Base-by-base conservation (phyloP, 225 moss, liverwort and hornwort species). In the Physcomitrellopsis africana region DNA sequence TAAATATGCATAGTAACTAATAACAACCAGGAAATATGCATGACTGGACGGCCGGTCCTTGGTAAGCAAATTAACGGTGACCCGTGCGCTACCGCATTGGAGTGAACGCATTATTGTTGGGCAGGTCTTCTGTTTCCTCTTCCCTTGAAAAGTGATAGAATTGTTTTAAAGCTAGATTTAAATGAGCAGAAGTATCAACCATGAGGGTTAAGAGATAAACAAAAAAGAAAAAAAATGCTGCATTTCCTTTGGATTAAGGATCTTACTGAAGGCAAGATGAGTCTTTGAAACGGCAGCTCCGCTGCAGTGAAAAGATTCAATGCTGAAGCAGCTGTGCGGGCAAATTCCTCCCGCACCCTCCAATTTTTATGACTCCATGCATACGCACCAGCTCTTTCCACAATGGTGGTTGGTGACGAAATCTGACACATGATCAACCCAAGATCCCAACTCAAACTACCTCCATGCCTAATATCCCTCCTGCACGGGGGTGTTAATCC, bases 261-360 rank as follows among this genome's bases (percentile, higher is more conserved):
- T 60, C 76, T 19, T 93, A 93, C 96, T 72, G 96, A 94, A 58
- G 96, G 92, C 14, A 97, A 76, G 57, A 97, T 86, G 69, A 97
- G 85, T 54, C 96, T 82, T 82, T 91, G 94, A 71, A 97, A 97
- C 19, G 96, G 94, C 57, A 97, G 91, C 79, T 94, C 96, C 26
- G 89, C 89, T 41, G 94, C 96, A 48, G 96, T 91, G 65, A 97
- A 97, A 22, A 97, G 75, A 74, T 97, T 97, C 47, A 94, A 83
- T 72, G 96, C 96, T 72, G 96, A 97, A 24, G 96, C 96, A 53
- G 92, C 92, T 46, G 96, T 87, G 60, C 94, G 94, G 7, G 96
- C 94, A 79, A 97, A 97, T 83, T 97, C 96, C 75, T 97, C 96
- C 63, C 96, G 86, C 12, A 97, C 96, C 77, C 96, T 91, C 96